Evolutionary conservation across 768 basidiomycete species (phyloP).

Genomic region (Lactarius vividus): DNA sequence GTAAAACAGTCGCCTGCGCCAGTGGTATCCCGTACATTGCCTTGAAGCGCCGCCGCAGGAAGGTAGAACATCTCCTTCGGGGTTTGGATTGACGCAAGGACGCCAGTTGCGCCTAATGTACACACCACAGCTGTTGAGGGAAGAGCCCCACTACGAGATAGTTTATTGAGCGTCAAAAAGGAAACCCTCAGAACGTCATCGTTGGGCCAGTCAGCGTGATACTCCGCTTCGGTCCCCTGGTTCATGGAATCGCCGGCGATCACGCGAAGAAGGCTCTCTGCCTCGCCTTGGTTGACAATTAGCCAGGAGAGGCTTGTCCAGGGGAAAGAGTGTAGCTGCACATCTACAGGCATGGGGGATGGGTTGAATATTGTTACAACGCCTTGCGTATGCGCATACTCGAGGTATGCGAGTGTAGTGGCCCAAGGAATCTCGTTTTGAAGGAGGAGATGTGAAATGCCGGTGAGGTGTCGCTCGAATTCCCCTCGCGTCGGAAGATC

Average conservation of each 20-base stretch:
- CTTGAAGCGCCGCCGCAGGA: conserved; percentile 47
- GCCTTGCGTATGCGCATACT: conserved; percentile 17
- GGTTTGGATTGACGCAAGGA: conserved; percentile 42
- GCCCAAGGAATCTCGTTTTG: conserved; percentile 56
- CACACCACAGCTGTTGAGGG: conserved; percentile 47
- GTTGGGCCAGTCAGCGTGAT: conserved; percentile 16
- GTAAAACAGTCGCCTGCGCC: conserved; percentile 67
- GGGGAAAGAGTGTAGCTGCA: conserved; percentile 44
- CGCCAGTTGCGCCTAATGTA: conserved; percentile 53
- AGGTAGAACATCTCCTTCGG: conserved; percentile 36
- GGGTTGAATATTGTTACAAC: conserved; percentile 50
- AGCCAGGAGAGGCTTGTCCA: conserved; percentile 55
- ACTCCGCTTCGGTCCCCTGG: neutral
- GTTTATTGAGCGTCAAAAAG: conserved; percentile 28
- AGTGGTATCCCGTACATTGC: conserved; percentile 48
- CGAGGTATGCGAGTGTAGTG: conserved; percentile 42
- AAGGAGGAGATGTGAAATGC: conserved; percentile 50
- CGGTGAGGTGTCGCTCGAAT: conserved; percentile 31
- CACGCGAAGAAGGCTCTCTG: conserved; percentile 29
- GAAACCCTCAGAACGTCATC: conserved; percentile 26
- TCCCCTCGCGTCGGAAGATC: conserved; percentile 33
- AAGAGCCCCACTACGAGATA: conserved; percentile 31
- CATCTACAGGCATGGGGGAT: conserved; percentile 48
- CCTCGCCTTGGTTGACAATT: conserved; percentile 55
- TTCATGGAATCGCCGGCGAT: conserved; percentile 2